Evolutionary conservation across 2,329 filamentous ascomycete species (phyloP).

Genomic region (Salinomyces thailandicus): DNA sequence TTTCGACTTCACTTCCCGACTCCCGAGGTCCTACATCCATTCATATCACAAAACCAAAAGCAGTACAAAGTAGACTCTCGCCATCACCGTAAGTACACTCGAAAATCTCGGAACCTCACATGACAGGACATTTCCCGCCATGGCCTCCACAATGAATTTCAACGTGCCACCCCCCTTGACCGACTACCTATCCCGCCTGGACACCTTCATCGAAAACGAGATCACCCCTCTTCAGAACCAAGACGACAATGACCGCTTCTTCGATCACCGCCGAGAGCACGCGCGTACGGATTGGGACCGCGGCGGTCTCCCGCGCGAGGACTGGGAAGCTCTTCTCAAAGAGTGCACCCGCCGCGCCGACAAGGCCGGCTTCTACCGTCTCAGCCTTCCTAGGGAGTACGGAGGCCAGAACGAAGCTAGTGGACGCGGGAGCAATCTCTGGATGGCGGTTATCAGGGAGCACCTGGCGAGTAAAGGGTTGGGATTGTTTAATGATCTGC

Average conservation of each 20-base stretch:
- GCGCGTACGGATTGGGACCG: conserved; percentile 52
- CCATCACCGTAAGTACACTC: too few species aligned
- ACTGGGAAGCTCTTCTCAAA: conserved; percentile 48
- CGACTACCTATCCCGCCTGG: conserved; percentile 40
- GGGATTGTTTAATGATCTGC: conserved; percentile 52
- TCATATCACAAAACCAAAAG: too few species aligned
- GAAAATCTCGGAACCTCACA: too few species aligned
- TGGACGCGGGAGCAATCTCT: conserved; percentile 44
- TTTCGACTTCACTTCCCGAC: too few species aligned
- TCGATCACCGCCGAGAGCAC: conserved; percentile 54
- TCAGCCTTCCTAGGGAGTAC: conserved; percentile 46
- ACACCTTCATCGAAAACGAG: conserved; percentile 45
- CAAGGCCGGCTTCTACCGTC: conserved; percentile 50
- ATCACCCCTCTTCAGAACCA: conserved; percentile 46
- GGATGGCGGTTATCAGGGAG: conserved; percentile 53
- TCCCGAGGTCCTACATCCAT: too few species aligned
- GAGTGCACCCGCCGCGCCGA: conserved; percentile 44
- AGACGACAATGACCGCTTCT: conserved; percentile 53
- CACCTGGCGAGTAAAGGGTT: conserved; percentile 50
- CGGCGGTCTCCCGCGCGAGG: conserved; percentile 44
- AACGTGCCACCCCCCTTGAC: conserved; percentile 43
- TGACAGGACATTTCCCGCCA: too few species aligned
- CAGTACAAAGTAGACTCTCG: too few species aligned
- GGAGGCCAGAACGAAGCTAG: conserved; percentile 40
- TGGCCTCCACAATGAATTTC: conserved; percentile 39